These are phyloP conservation scores for Puccinia polysora DNA, from an alignment of 1,284 basidiomycete species.

Conservation along the genomic window DNA sequence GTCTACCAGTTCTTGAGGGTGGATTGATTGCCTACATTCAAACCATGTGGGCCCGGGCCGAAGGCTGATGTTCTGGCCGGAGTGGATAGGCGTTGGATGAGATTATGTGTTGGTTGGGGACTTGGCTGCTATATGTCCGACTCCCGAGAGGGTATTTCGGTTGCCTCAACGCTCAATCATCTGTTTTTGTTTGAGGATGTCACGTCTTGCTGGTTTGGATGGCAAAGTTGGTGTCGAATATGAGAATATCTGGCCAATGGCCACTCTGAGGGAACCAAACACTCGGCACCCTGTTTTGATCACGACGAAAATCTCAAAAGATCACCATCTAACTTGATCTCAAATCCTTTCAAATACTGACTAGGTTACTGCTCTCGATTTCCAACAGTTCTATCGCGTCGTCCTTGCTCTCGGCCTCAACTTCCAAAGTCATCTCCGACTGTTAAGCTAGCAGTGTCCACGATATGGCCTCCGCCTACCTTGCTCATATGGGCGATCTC, in stretches of 20 bases:
- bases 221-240: not conserved
- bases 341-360: not conserved
- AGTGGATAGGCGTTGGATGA: too few species aligned
- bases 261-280: not conserved
- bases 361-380: not conserved
- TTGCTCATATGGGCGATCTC: conserved; percentile 29
- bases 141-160: conserved; percentile 2
- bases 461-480: conserved; percentile 18
- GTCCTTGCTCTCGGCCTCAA: too few species aligned
- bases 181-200: conserved; percentile 9
- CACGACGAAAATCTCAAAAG: too few species aligned
- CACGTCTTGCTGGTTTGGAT: not conserved
- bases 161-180: not conserved
- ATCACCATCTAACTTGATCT: too few species aligned
- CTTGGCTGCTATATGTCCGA: too few species aligned
- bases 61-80: too few species aligned
- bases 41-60: too few species aligned
- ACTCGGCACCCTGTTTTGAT: too few species aligned
- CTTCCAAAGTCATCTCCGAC: too few species aligned
- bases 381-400: not conserved
- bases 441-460: too few species aligned
- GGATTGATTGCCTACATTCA: too few species aligned
- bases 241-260: conserved; percentile 14
- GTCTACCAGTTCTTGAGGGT: not conserved
- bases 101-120: too few species aligned